Evolutionary conservation across 2,329 filamentous ascomycete species (phyloP).

Genomic region (Diaporthe batatas): DNA sequence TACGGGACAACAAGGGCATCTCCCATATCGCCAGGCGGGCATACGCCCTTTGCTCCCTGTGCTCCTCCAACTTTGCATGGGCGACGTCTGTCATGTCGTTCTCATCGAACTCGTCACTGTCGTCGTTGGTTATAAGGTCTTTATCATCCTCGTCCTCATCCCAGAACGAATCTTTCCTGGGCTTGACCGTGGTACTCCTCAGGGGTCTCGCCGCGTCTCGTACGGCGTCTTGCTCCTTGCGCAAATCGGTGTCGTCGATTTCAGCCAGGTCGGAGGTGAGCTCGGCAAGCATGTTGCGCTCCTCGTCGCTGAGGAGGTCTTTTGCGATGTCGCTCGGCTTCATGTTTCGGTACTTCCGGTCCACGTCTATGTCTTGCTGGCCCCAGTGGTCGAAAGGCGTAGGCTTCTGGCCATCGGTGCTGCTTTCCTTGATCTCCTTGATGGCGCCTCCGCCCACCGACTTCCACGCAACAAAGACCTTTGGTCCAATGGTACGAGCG

Average conservation of each 20-base stretch:
- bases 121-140: constrained; percentile 63
- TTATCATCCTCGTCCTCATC: constrained; percentile 63
- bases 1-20: constrained; percentile 90
- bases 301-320: constrained; percentile 31
- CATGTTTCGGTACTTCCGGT: constrained; percentile 39
- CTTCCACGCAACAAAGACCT: constrained; percentile 46
- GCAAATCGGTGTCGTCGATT: constrained; percentile 44
- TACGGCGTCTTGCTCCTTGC: constrained; percentile 38
- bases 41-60: constrained; percentile 90
- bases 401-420: constrained; percentile 36
- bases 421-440: constrained; percentile 39
- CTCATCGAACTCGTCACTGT: constrained; percentile 74
- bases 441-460: constrained; percentile 44
- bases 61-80: constrained; percentile 88
- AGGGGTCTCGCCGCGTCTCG: constrained; percentile 44
- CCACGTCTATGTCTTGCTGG: constrained; percentile 42
- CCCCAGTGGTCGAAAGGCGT: constrained; percentile 43
- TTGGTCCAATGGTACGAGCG: constrained; percentile 43
- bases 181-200: constrained; percentile 36
- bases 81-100: constrained; percentile 88
- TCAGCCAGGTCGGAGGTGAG: constrained; percentile 30
- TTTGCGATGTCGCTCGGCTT: constrained; percentile 35
- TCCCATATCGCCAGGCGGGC: constrained; percentile 92
- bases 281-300: constrained; percentile 27
- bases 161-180: constrained; percentile 60